A percentile compares a stretch with the other conserved stretches of the same genome.
These are phyloP conservation scores for Penicillium goetzii DNA, from an alignment of 495 filamentous ascomycete species.

Conservation along the genomic window DNA sequence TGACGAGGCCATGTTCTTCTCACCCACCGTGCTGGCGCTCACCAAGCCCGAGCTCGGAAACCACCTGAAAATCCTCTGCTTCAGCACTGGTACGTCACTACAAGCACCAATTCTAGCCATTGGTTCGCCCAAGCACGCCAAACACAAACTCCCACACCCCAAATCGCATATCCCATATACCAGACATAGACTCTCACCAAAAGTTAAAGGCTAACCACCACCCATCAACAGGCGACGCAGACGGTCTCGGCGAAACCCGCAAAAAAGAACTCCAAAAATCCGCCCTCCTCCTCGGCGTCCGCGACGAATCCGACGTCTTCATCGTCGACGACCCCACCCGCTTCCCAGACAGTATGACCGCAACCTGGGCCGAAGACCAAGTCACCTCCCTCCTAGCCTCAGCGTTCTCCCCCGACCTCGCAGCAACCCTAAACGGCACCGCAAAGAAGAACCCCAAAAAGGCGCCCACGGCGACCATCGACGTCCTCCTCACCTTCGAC, in stretches of 20 bases:
- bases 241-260: constrained; percentile 79
- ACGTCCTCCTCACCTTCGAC: constrained; percentile 90
- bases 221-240: constrained; percentile 67
- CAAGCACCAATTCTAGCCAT: constrained; percentile 22
- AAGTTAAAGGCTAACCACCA: constrained; percentile 5
- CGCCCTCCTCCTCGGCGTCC: constrained; percentile 73
- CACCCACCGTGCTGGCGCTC: constrained; percentile 80
- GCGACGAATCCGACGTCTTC: constrained; percentile 72
- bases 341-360: constrained; percentile 88
- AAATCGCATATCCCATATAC: background rate
- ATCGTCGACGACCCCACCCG: constrained; percentile 73
- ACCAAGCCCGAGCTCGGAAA: constrained; percentile 77
- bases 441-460: constrained; percentile 31
- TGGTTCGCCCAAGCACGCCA: background rate
- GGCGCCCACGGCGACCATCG: constrained; percentile 65
- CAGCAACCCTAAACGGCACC: constrained; percentile 28
- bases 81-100: constrained; percentile 70
- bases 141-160: background rate
- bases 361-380: constrained; percentile 68
- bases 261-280: constrained; percentile 82
- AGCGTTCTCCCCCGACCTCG: constrained; percentile 67
- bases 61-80: constrained; percentile 88
- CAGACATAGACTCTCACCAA: background rate
- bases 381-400: constrained; percentile 69
- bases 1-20: constrained; percentile 99